Evolutionary conservation across 179 eudicot species (phyloP).

Genomic region (Amaranthus tricolor): DNA sequence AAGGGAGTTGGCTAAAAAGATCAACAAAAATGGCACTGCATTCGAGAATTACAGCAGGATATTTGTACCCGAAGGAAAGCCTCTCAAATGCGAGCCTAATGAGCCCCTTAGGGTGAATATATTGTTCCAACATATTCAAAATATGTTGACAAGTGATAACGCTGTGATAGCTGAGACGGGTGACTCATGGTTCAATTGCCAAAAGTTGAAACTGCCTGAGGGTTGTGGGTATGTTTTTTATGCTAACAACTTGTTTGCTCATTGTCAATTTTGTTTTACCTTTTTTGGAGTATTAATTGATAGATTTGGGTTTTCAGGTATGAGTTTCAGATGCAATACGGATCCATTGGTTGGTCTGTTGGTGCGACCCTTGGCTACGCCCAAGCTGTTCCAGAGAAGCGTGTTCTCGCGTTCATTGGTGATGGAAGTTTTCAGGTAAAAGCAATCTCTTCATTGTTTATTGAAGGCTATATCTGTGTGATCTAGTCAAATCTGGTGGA

Average conservation of each 20-base stretch:
- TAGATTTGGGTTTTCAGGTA: constrained; percentile 28
- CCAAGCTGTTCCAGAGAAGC: constrained; percentile 64
- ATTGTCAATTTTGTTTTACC: background rate
- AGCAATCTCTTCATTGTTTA: background rate
- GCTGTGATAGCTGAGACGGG: constrained; percentile 80
- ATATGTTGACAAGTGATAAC: constrained; percentile 51
- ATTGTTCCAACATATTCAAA: constrained; percentile 63
- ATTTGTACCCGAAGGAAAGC: constrained; percentile 60
- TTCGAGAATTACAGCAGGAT: constrained; percentile 67
- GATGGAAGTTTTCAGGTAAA: constrained; percentile 88
- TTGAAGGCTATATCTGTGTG: too few relatives aligned
- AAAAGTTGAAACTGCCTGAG: constrained; percentile 59
- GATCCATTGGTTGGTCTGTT: constrained; percentile 75
- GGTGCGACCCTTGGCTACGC: constrained; percentile 94
- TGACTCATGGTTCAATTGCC: constrained; percentile 82
- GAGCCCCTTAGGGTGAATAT: constrained; percentile 74
- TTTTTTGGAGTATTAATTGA: background rate
- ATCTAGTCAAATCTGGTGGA: too few relatives aligned
- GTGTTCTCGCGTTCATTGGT: constrained; percentile 85
- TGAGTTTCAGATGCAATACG: background rate
- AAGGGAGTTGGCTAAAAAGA: constrained; percentile 54
- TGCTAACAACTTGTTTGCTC: background rate
- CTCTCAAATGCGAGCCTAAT: constrained; percentile 39
- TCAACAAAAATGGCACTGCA: constrained; percentile 54
- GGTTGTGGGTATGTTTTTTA: constrained; percentile 51